Conservation (phyloP, 768 basidiomycete genomes). For the Pholiota molesta region DNA sequence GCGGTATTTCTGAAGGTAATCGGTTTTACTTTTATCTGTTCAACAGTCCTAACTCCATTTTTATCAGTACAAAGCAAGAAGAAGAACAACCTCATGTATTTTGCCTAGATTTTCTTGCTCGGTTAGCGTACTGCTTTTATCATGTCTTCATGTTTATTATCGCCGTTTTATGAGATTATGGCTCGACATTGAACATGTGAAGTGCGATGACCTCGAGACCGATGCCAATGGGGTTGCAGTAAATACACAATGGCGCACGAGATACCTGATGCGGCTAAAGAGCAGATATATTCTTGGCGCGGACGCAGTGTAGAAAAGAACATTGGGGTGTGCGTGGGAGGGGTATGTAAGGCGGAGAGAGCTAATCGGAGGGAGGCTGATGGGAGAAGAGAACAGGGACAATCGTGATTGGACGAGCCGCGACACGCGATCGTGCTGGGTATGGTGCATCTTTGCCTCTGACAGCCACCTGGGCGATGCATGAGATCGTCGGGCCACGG, state of each 20-base stretch:
- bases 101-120: constrained; percentile 55
- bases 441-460: constrained; percentile 22
- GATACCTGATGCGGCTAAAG: neutral
- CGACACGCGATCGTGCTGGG: constrained; percentile 16
- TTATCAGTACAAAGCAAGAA: constrained; percentile 95
- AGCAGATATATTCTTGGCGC: neutral
- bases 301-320: neutral
- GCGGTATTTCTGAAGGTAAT: constrained; percentile 85
- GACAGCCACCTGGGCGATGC: constrained; percentile 25
- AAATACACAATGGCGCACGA: too few relatives aligned
- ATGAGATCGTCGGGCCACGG: constrained; percentile 31
- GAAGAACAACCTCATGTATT: constrained; percentile 97
- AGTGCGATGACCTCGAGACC: neutral
- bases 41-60: constrained; percentile 22
- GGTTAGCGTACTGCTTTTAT: constrained; percentile 4
- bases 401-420: constrained; percentile 24
- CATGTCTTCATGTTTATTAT: constrained; percentile 2
- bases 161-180: neutral
- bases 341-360: constrained; percentile 10
- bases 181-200: neutral
- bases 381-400: constrained; percentile 11
- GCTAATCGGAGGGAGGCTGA: constrained; percentile 14
- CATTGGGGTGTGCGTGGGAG: constrained; percentile 10
- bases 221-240: neutral
- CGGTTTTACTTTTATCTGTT: constrained; percentile 6